These are phyloP conservation scores for Collybiopsis confluens DNA, from an alignment of 768 basidiomycete genomes.

Conservation along the genomic window DNA sequence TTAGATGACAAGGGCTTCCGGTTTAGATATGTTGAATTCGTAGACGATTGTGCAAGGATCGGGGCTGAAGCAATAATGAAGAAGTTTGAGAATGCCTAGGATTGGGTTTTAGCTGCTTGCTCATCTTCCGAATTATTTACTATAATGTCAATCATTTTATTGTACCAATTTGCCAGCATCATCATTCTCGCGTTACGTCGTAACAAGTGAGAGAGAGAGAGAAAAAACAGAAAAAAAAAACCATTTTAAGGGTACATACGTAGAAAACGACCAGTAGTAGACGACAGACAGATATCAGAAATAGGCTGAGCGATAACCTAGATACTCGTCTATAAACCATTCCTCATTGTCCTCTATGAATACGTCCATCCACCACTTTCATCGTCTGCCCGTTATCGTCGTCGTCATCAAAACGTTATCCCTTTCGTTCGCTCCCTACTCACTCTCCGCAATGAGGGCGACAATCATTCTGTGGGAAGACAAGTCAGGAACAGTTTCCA, in stretches of 20 bases:
- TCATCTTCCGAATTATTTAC: too few species aligned
- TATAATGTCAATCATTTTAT: too few species aligned
- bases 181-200: too few species aligned
- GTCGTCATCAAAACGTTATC: not conserved
- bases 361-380: not conserved
- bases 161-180: too few species aligned
- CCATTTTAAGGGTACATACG: not conserved
- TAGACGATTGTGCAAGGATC: slow-evolving; percentile 63
- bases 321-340: too few species aligned
- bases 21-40: slow-evolving; percentile 62
- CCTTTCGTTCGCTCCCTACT: slow-evolving; percentile 27
- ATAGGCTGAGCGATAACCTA: not conserved
- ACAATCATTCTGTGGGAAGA: slow-evolving; percentile 69
- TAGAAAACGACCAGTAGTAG: too few species aligned
- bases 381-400: not conserved
- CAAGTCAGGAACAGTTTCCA: not conserved
- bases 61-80: slow-evolving; percentile 58
- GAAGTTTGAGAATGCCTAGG: not conserved
- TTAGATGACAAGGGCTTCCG: slow-evolving; percentile 54
- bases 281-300: too few species aligned
- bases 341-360: slow-evolving; percentile 4
- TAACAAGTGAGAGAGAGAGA: too few species aligned
- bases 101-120: too few species aligned
- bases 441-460: slow-evolving; percentile 78
- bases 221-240: not conserved